Evolutionary conservation across 768 basidiomycete species (phyloP).

Genomic region (Dacryopinax spathularia): DNA sequence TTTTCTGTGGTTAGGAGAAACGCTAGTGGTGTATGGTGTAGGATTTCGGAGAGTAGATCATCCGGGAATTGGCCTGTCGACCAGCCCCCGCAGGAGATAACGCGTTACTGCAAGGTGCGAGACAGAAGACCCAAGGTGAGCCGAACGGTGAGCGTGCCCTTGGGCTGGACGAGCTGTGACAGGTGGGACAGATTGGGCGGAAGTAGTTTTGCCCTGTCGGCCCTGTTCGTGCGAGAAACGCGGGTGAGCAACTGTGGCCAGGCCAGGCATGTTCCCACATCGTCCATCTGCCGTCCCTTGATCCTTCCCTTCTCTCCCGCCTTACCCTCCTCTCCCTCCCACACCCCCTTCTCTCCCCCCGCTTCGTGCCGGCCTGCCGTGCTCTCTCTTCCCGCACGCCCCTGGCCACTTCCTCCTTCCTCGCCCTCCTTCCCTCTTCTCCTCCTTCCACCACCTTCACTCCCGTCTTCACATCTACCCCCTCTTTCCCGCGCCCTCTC

Average conservation of each 20-base stretch:
- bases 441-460: background rate
- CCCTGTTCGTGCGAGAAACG: background rate
- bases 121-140: too few species aligned
- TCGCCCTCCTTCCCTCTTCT: too few species aligned
- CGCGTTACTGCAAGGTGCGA: background rate
- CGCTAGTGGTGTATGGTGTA: background rate
- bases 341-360: background rate
- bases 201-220: background rate
- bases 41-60: background rate
- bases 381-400: background rate
- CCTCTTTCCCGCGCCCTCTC: background rate
- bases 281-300: constrained; percentile 1
- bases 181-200: background rate
- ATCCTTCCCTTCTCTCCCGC: background rate
- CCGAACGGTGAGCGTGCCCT: background rate
- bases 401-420: background rate
- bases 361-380: background rate
- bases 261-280: too few species aligned
- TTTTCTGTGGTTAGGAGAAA: too few species aligned
- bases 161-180: too few species aligned
- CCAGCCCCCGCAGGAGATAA: background rate
- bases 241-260: background rate
- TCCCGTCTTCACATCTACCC: background rate
- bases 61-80: background rate
- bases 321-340: background rate